A percentile compares a stretch with the other conserved stretches of the same genome.
Evolutionary conservation across 495 filamentous ascomycete species (phyloP).

Genomic region (Neurospora sp.): DNA sequence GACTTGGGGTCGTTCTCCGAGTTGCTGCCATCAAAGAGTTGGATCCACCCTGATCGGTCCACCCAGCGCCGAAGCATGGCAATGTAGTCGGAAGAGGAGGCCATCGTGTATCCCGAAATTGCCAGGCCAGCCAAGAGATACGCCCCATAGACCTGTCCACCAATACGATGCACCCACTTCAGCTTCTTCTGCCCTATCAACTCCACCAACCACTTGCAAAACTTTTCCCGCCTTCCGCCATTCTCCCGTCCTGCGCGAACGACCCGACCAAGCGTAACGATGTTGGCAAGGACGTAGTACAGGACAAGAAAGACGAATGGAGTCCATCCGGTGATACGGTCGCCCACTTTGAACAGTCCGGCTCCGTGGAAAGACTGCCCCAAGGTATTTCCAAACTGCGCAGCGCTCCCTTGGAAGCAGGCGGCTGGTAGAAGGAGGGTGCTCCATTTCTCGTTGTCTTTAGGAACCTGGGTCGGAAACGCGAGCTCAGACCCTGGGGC

Average conservation of each 20-base stretch:
- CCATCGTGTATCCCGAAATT: constrained; percentile 7
- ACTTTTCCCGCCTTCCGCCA: constrained; percentile 5
- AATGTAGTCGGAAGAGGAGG: constrained; percentile 16
- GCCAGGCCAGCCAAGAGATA: constrained; percentile 17
- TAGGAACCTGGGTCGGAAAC: constrained; percentile 19
- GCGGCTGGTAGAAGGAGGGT: constrained; percentile 18
- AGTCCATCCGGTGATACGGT: constrained; percentile 21
- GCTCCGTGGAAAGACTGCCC: constrained; percentile 3
- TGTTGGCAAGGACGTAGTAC: constrained; percentile 16
- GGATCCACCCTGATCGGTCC: constrained; percentile 20
- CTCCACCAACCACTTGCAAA: neutral
- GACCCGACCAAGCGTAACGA: constrained; percentile 14
- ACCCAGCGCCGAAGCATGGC: constrained; percentile 19
- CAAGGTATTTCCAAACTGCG: constrained; percentile 1
- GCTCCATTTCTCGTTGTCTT: constrained; percentile 8
- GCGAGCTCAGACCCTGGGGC: neutral
- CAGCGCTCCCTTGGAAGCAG: constrained; percentile 16
- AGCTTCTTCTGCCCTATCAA: neutral
- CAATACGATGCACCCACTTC: constrained; percentile 4
- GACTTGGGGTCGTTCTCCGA: constrained; percentile 22
- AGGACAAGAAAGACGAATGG: constrained; percentile 18
- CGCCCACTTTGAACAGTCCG: constrained; percentile 6
- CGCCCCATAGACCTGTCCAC: constrained; percentile 7
- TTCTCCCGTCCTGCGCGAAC: constrained; percentile 12
- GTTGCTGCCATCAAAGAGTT: constrained; percentile 7